Evolutionary conservation across 2,329 filamentous ascomycete genomes (phyloP), one percentile per base, ranked within the genome.

Genomic region (Amphichorda felina): DNA sequence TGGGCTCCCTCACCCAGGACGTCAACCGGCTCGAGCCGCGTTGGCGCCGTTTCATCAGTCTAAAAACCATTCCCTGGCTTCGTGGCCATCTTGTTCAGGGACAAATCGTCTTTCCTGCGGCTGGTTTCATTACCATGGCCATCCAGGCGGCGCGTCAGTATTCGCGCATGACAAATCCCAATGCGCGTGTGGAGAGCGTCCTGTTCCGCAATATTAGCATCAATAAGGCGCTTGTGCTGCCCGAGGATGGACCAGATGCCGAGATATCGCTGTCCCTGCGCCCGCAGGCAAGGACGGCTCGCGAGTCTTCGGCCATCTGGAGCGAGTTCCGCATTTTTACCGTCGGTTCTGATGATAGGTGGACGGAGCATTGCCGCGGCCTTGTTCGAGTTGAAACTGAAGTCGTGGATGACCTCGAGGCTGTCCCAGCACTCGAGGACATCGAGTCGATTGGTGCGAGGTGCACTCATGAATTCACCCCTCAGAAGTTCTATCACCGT

Each of bases 61-160:
- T 34, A 8, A 25, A 34, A 9, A 15, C 36, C 13, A 33, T 30
- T 4, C 52, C 65, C 30, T 64, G 64, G 13, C 56, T 58, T 9
- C 49, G 60, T 37, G 58, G 62, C 41, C 61, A 63, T 49, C 39
- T 45, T 22, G 60, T 63, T 57, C 56, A 64, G 39, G 63, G 54
- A 43, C 51, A 62, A 30, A 57, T 56, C 37, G 56, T 64, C 38
- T 59, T 56, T 36, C 54, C 61, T 32, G 55, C 52, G 10, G 49
- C 53, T 7, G 60, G 58, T 27, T 45, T 48, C 10, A 45, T 54
- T 3, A 51, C 55, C 16, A 50, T 60, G 42, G 53, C 48, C n/a
- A 43, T 46, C 4, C 55, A 61, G 41, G 55, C 53, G 10, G 32
- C 45, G 6, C 40, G 42, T 4, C 47, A 44, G 18, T 15, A 16